Percentiles rank a stretch among this genome's conserved stretches.
Evolutionary conservation across 768 basidiomycete species (phyloP).

Genomic region (Russula brevipes): DNA sequence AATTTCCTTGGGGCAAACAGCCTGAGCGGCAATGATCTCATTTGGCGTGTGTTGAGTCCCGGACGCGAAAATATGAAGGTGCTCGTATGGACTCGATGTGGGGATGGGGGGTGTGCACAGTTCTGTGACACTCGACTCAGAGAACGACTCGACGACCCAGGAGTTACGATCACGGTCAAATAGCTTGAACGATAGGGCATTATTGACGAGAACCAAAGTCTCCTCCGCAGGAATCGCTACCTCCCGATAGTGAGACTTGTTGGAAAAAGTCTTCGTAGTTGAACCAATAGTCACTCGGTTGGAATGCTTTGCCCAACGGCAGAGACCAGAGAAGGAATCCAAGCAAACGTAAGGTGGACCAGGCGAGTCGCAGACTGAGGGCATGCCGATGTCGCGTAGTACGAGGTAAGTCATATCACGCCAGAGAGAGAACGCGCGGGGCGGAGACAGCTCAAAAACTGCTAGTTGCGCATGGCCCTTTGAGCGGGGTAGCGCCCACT

Average conservation of each 20-base stretch:
- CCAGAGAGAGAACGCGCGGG: conserved; percentile 15
- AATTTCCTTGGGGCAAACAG: conserved; percentile 37
- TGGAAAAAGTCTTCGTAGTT: conserved; percentile 4
- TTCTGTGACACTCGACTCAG: neutral
- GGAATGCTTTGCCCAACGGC: neutral
- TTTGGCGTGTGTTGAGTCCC: conserved; percentile 34
- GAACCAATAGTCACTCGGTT: conserved; percentile 14
- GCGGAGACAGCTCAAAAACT: conserved; percentile 15
- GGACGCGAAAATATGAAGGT: neutral
- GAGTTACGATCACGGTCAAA: neutral
- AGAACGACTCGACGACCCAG: neutral
- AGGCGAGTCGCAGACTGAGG: neutral
- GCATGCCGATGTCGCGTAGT: conserved; percentile 9
- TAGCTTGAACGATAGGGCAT: conserved; percentile 5
- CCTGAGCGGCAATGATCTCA: conserved; percentile 40
- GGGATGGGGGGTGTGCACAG: conserved; percentile 3
- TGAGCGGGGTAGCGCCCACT: conserved; percentile 14
- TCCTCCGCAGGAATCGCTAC: conserved; percentile 3
- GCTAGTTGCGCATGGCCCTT: neutral
- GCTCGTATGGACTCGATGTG: neutral
- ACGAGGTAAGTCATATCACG: conserved; percentile 9
- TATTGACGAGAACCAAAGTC: conserved; percentile 1
- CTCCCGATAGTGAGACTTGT: conserved; percentile 4
- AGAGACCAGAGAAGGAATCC: conserved; percentile 9
- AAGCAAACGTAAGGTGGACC: neutral